Conservation (phyloP, 345 rosid species). For the Pelargonium nanum region DNA sequence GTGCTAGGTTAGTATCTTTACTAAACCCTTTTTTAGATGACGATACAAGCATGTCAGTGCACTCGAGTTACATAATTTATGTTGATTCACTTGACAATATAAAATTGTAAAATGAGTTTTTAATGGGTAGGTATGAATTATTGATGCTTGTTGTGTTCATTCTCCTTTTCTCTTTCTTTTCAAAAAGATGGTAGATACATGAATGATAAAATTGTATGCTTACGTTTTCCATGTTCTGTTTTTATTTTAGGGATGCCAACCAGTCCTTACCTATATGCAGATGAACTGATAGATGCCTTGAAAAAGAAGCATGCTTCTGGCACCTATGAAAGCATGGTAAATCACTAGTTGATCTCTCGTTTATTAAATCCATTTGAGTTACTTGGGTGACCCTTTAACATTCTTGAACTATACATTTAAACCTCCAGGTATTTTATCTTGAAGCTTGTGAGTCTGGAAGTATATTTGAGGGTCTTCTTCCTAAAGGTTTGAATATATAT, state of each 20-base stretch:
- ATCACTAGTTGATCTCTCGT: neutral
- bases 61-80: no score
- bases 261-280: constrained; percentile 60
- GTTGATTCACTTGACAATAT: no score
- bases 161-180: neutral
- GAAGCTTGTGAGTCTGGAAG: constrained; percentile 50
- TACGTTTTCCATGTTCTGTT: constrained; percentile 1
- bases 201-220: constrained; percentile 4
- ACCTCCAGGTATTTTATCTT: constrained; percentile 28
- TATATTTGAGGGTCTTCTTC: constrained; percentile 42
- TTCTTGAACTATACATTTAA: constrained; percentile 1
- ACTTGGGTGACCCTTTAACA: neutral
- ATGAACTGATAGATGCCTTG: constrained; percentile 56
- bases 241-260: constrained; percentile 74
- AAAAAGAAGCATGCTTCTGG: constrained; percentile 72
- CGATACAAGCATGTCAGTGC: neutral
- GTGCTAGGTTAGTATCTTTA: constrained; percentile 57
- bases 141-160: neutral
- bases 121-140: no score
- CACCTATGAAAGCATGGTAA: constrained; percentile 71
- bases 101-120: no score
- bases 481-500: constrained; percentile 30
- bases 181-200: neutral
- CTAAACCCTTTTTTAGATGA: neutral
- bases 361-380: constrained; percentile 9